Evolutionary conservation across 352 stramenopile genomes (phyloP), one percentile per base, ranked within the genome.

Genomic region (Phytopythium montanum): DNA sequence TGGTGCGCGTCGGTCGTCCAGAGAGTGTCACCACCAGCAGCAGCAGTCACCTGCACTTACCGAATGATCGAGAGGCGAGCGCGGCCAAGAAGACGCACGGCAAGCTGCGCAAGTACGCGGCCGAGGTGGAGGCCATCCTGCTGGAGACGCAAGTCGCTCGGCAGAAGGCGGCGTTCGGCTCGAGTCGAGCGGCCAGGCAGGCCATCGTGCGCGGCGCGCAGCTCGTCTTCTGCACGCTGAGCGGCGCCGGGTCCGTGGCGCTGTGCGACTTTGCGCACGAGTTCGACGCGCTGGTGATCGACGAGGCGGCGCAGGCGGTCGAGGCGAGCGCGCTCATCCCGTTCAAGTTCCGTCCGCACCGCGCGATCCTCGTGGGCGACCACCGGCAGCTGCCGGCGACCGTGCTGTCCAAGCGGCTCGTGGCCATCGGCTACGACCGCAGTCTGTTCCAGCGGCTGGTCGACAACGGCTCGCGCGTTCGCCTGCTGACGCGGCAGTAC

Each of bases 381-480:
- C 97, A 99, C 64, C 92, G 91, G 38, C 97, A 99, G 79, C 74
- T 99, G 12, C 94, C 97, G 45, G 97, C 97, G 16, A 99, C 97
- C 0, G 96, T 99, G 45, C 97, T 98, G 67, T 96, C 85, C n/a
- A 92, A 93, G 62, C 66, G 81, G 36, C 77, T 88, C 23, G 78
- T 94, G 18, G 70, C 84, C n/a, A 68, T 85, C 31, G 87, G 91
- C 9, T 92, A 99, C 52, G 87, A 96, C 28, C 75, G 85, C 31
- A 99, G 97, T 59, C 76, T 99, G 59, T 99, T 99, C 73, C 95
- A 99, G 72, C 81, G 97, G 10, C 75, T 99, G 4, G 95, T 99
- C 42, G 73, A 95, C 41, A 87, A 82, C 51, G 68, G 66, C 25
- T 82, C 76, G 14, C 80, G 75, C 2, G 79, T 91, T 52, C 72